Evolutionary conservation across 1,284 basidiomycete species (phyloP).

Genomic region (Cutaneotrichosporon spelunceum): DNA sequence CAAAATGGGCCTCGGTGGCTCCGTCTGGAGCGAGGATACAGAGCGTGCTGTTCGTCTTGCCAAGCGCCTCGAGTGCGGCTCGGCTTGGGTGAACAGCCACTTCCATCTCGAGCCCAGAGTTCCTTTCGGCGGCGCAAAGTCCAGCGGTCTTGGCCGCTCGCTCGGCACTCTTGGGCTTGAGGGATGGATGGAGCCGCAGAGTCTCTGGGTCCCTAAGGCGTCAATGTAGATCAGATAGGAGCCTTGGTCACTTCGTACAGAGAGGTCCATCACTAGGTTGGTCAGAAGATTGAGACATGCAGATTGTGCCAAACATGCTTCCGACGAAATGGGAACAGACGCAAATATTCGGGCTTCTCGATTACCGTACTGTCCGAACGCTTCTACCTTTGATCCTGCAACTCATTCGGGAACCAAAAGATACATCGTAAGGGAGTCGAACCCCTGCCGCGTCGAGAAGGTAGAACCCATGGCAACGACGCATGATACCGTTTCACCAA

Average conservation of each 20-base stretch:
- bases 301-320: not conserved
- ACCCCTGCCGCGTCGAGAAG: no score
- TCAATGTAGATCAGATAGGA: not conserved
- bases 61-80: constrained; percentile 88
- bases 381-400: no score
- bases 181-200: constrained; percentile 23
- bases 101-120: constrained; percentile 51
- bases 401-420: no score
- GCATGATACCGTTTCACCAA: no score
- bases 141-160: constrained; percentile 44
- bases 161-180: constrained; percentile 23
- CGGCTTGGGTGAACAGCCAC: constrained; percentile 69
- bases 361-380: no score
- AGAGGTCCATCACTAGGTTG: not conserved
- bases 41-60: constrained; percentile 89
- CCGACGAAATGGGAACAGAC: no score
- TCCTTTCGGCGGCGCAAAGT: constrained; percentile 78
- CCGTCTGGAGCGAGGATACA: constrained; percentile 82
- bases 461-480: no score
- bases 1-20: constrained; percentile 55
- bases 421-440: no score
- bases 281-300: not conserved
- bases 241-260: not conserved
- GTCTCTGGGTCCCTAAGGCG: constrained; percentile 16
- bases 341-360: no score